These are phyloP conservation scores for Hordeum vulgare DNA, from an alignment of 176 grass and related monocot species.

Conservation along the genomic window MorexV3_pseudomolecules_assembly NC_058519.1:432493101-432493600, in stretches of 20 bases:
- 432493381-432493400: slow-evolving; percentile 15
- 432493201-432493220: too few species aligned
- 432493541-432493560: not conserved
- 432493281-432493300: not conserved
- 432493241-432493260: slow-evolving; percentile 8
- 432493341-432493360: not conserved
- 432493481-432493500: slow-evolving; percentile 10
- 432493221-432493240: not conserved
- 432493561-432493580: slow-evolving; percentile 17
- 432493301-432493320: not conserved
- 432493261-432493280: slow-evolving; percentile 16
- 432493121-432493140: not conserved
- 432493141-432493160: not conserved
- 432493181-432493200: not conserved
- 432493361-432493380: slow-evolving; percentile 3
- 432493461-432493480: not conserved
- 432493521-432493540: not conserved
- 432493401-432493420: not conserved
- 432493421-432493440: not conserved
- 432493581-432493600: not conserved
- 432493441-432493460: slow-evolving; percentile 19
- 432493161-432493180: not conserved
- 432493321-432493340: not conserved
- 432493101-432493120: not conserved
- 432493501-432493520: not conserved